phyloP scores from a whole-genome alignment of 768 basidiomycete genomes.

The Mycena chlorophos region DNA sequence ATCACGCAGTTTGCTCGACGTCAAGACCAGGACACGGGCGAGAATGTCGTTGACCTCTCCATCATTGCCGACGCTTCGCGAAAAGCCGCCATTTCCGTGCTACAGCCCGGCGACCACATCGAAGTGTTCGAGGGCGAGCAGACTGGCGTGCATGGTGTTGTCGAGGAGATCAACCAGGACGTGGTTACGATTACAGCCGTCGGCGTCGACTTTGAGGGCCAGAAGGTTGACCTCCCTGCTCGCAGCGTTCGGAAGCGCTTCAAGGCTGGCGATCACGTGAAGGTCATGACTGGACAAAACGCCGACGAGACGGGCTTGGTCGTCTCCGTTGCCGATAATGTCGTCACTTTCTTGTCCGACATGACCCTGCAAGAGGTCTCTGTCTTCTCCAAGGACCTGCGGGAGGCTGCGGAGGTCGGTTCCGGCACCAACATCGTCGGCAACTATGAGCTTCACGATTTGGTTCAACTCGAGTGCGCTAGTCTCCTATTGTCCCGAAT shows the following conservation, averaged over 20 bases:
- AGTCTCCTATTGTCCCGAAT: background rate
- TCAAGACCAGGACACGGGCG: slow-evolving; percentile 67
- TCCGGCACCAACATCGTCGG: slow-evolving; percentile 86
- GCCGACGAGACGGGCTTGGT: slow-evolving; percentile 95
- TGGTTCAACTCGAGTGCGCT: slow-evolving; percentile 94
- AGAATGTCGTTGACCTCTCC: slow-evolving; percentile 78
- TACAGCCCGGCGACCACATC: slow-evolving; percentile 97
- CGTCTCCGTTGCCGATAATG: slow-evolving; percentile 84
- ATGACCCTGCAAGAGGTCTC: slow-evolving; percentile 97
- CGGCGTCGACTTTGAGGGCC: slow-evolving; percentile 82
- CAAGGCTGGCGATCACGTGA: slow-evolving; percentile 97
- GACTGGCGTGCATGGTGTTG: slow-evolving; percentile 86
- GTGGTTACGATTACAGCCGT: slow-evolving; percentile 81
- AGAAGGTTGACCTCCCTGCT: slow-evolving; percentile 83
- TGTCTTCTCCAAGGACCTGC: slow-evolving; percentile 95
- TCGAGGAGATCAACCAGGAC: slow-evolving; percentile 86
- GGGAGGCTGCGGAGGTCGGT: slow-evolving; percentile 97
- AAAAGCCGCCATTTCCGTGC: slow-evolving; percentile 85
- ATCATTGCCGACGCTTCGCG: slow-evolving; percentile 90
- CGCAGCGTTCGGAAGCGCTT: slow-evolving; percentile 92
- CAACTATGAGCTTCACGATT: slow-evolving; percentile 92
- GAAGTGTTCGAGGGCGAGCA: slow-evolving; percentile 98
- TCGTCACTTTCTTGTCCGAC: slow-evolving; percentile 96
- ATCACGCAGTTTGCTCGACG: slow-evolving; percentile 86
- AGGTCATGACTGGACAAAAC: slow-evolving; percentile 95